Percentiles rank a stretch among this genome's conserved stretches.
Evolutionary conservation across 345 rosid species (phyloP).

Genomic region (Melaleuca alternifolia): DNA sequence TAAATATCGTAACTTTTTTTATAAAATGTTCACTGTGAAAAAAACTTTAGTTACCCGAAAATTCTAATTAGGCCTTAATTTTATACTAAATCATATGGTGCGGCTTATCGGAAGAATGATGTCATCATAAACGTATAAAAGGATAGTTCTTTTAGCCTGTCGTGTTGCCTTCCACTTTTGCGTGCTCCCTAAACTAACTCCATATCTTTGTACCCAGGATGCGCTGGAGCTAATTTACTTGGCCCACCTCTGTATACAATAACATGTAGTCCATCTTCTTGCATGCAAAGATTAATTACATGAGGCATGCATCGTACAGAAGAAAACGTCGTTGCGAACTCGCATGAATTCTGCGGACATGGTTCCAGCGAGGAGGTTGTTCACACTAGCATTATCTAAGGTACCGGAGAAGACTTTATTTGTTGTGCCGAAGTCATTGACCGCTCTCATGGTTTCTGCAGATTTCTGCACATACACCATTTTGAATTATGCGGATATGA

Average conservation of each 20-base stretch:
- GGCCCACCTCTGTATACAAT: not conserved
- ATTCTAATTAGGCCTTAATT: not conserved
- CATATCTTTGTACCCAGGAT: not conserved
- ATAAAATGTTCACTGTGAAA: too few species aligned
- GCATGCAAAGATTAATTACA: not conserved
- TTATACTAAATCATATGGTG: not conserved
- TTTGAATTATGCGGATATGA: not conserved
- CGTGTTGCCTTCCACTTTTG: not conserved
- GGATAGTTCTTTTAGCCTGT: not conserved
- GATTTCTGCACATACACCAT: not conserved
- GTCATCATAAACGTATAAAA: not conserved
- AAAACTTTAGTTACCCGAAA: not conserved
- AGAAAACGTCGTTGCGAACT: not conserved
- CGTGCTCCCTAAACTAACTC: not conserved
- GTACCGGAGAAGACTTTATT: not conserved
- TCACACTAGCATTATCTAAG: not conserved
- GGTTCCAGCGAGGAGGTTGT: not conserved
- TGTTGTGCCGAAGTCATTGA: not conserved
- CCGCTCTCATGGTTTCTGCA: not conserved
- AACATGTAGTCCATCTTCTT: not conserved
- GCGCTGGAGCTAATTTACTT: not conserved
- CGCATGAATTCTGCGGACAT: not conserved
- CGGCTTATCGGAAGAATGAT: not conserved
- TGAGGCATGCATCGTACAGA: not conserved
- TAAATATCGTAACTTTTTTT: too few species aligned